A percentile compares a stretch with the other conserved stretches of the same genome.
Conservation (phyloP, 306 rosid genomes). For the Pueraria montana region DNA sequence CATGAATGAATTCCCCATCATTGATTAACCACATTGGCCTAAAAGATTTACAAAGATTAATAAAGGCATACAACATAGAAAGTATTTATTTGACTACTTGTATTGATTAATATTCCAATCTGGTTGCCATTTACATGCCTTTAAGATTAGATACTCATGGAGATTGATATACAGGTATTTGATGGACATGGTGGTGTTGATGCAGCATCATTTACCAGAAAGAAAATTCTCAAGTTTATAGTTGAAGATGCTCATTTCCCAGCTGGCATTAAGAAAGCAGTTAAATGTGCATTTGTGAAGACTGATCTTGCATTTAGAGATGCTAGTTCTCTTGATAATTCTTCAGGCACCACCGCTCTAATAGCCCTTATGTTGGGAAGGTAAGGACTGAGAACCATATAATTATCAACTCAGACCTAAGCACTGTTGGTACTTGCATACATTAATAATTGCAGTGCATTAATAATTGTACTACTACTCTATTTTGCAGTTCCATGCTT, state of each 20-base stretch:
- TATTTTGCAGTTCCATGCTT: slow-evolving; percentile 59
- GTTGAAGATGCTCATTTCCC: slow-evolving; percentile 63
- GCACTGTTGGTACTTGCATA: neutral
- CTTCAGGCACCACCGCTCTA: slow-evolving; percentile 72
- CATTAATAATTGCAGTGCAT: neutral
- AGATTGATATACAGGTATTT: slow-evolving; percentile 61
- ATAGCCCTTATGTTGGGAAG: slow-evolving; percentile 62
- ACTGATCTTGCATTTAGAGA: slow-evolving; percentile 73
- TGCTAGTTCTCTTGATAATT: slow-evolving; percentile 63
- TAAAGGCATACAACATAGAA: neutral
- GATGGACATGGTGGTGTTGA: slow-evolving; percentile 81
- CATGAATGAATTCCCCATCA: neutral
- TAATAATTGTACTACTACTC: slow-evolving; percentile 6
- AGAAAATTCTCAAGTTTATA: slow-evolving; percentile 63
- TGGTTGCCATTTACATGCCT: slow-evolving; percentile 12
- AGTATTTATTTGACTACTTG: neutral
- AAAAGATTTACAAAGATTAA: neutral
- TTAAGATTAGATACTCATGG: slow-evolving; percentile 20
- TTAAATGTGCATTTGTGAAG: slow-evolving; percentile 63
- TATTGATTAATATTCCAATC: neutral
- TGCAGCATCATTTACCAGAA: slow-evolving; percentile 67
- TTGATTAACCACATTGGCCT: neutral
- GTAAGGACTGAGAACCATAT: slow-evolving; percentile 48
- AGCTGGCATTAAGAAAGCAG: slow-evolving; percentile 55
- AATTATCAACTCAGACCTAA: neutral